phyloP scores from a whole-genome alignment of 805 yeast species.

The Suhomyces xylopsoci region DNA sequence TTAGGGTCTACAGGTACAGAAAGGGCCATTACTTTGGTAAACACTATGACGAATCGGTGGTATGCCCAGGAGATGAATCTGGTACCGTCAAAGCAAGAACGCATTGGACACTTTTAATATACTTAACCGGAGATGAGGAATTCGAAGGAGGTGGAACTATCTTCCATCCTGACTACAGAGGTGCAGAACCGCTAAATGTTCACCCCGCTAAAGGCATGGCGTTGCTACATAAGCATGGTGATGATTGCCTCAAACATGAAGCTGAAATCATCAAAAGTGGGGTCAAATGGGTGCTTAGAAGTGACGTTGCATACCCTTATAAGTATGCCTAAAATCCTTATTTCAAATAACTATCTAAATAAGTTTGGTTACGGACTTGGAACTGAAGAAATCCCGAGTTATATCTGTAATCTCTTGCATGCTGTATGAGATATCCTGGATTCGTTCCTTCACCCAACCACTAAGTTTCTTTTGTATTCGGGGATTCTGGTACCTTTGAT shows the following conservation, averaged over 20 bases:
- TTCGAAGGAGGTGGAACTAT: constrained; percentile 60
- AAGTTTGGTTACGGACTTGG: constrained; percentile 11
- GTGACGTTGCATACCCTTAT: constrained; percentile 45
- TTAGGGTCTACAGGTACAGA: constrained; percentile 53
- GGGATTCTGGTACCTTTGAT: constrained; percentile 50
- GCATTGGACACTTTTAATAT: constrained; percentile 58
- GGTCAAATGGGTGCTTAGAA: constrained; percentile 60
- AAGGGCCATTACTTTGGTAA: constrained; percentile 58
- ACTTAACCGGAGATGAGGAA: constrained; percentile 55
- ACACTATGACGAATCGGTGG: constrained; percentile 60
- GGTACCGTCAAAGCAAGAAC: constrained; percentile 37
- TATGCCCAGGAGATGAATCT: constrained; percentile 23
- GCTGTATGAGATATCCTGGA: constrained; percentile 7
- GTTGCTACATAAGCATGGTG: constrained; percentile 62
- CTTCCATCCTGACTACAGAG: constrained; percentile 37
- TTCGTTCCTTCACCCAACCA: constrained; percentile 59
- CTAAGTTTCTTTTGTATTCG: constrained; percentile 60
- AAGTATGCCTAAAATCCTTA: neutral
- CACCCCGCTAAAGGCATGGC: constrained; percentile 57
- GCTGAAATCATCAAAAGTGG: constrained; percentile 51
- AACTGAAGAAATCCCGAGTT: constrained; percentile 26
- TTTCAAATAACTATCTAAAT: neutral
- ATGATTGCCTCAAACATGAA: constrained; percentile 60
- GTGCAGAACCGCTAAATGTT: constrained; percentile 28
- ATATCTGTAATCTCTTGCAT: constrained; percentile 16